Base-by-base conservation (phyloP, 805 yeast species). In the Ogataea sp. region DNA sequence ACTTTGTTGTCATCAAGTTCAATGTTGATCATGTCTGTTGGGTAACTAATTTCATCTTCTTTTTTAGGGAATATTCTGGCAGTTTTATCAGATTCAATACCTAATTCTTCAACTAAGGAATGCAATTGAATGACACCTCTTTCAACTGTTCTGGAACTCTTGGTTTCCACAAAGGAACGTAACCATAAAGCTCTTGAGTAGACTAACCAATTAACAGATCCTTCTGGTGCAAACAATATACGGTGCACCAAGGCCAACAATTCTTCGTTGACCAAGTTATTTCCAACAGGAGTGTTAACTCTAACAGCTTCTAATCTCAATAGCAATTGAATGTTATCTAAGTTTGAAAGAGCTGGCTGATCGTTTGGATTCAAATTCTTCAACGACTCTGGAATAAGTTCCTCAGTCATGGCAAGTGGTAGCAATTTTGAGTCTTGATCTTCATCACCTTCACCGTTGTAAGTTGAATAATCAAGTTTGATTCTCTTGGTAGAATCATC, bases 61-160 rank as follows among this genome's bases (percentile, higher is more conserved):
- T 64, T 49, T 34, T 56, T 68, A 45, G 71, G 84, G 62, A 67
- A 75, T 51, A 66, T 65, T 48, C 78, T 70, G 2, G 63, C 58
- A 8, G 80, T 64, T 39, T 70, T 67, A 38, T 82, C 75, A 11
- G 62, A 52, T 41, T 78, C 73, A 41, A 80, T 70, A 2, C 90
- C 95, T 20, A 87, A 66, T 56, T 89, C 96, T 53, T 88, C 96
- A 21, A 89, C 93, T 32, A 93, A 65, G 3, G 95, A 80, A 39
- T 89, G 90, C 81, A 93, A 80, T 61, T 93, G 98, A 38, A 93
- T 67, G 4, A 89, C 79, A 37, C 97, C 97, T 56, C 98, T 73
- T 62, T 93, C 97, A 20, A 90, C 81, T 1, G 97, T 90, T 55
- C 83, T 80, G 1, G 95, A 78, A 47, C 78, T 80, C 37, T 71